Base-by-base conservation (phyloP, 345 rosid species). In the Euclidium syriacum region DNA sequence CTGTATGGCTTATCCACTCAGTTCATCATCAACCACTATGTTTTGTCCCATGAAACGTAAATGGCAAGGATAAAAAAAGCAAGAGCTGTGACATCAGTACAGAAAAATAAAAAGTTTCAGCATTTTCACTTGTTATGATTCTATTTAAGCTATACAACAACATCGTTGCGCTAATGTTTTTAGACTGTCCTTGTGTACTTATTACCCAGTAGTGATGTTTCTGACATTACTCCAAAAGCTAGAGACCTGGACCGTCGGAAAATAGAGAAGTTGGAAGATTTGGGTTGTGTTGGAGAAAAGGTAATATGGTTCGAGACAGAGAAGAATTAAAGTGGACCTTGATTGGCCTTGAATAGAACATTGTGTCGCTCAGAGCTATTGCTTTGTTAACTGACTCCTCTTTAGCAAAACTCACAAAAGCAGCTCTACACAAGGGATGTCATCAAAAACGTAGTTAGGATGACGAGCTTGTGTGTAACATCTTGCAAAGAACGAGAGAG, bases 321-420 rank as follows among this genome's bases (percentile, higher is more conserved):
- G 39, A 64, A 49, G 60, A 32, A 64, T 14, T 41, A 34, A 33
- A 18, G 10, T 39, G 43, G 33, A 77, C 81, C 77, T 62, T 62
- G 56, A 77, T 51, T 39, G 72, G 69, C 58, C 76, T 55, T 44
- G 73, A 71, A 33, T 61, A 74, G 54, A 74, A 77, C 41, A 38
- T 30, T 9, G 75, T 61, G 36, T 67, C 61, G 52, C 40, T 73
- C 52, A 68, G 27, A 25, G 75, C 73, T 42, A 68, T 11, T 39
- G 79, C 81, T 50, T 65, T 74, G 42, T 61, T 41, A 33, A 49
- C 69, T 11, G 73, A 77, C 44, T 77, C 79, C 47, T 55, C 56
- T 36, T 67, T 50, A 39, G 67, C 71, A 60, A 73, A 79, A 22
- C 75, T 62, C 53, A 76, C 65, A 51, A 67, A 71, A 52, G 75